Conservation (phyloP, 345 rosid species). For the Populus pruinosa region DNA sequence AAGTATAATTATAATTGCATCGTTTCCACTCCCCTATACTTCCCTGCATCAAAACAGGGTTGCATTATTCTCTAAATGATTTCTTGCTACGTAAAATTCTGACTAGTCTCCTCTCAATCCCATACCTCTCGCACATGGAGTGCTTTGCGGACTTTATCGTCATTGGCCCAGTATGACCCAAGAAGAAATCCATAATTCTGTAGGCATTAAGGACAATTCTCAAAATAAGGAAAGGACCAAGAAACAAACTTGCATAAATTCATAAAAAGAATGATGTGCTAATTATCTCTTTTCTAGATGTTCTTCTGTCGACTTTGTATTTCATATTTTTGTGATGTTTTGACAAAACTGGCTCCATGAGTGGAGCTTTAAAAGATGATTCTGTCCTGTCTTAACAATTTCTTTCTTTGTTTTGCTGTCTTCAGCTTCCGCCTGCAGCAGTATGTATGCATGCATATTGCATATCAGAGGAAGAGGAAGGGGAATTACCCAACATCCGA, state of each 20-base stretch:
- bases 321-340: not conserved
- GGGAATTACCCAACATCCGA: constrained; percentile 37
- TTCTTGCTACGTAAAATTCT: not conserved
- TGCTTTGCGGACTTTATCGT: not conserved
- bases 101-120: not conserved
- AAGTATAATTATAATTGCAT: not conserved
- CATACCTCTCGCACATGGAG: not conserved
- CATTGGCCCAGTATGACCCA: not conserved
- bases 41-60: not conserved
- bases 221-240: not conserved
- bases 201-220: no score
- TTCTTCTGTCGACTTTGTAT: not conserved
- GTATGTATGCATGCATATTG: not conserved
- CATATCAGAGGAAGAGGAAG: not conserved
- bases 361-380: no score
- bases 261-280: no score
- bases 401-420: no score
- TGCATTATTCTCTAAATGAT: not conserved
- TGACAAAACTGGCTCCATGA: not conserved
- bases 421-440: no score
- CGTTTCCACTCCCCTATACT: not conserved
- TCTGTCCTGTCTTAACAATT: not conserved
- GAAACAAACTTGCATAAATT: not conserved
- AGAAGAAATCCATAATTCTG: not conserved
- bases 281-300: no score